phyloP scores from a whole-genome alignment of 1,284 basidiomycete species.

The Fomitopsis palustris region DNA sequence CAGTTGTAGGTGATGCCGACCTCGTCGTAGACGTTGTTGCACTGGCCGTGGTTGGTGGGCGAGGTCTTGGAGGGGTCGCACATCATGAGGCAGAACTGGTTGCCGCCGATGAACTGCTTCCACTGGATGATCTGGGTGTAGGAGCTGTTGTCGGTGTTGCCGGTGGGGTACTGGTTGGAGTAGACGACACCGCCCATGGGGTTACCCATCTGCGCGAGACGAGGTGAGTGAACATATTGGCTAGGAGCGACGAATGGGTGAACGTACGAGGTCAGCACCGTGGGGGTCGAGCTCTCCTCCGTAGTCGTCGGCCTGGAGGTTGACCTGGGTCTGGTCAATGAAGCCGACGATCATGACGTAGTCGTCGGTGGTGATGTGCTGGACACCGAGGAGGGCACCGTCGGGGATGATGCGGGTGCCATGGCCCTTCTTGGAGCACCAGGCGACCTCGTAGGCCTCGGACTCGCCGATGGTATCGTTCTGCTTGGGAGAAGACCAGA shows the following conservation, averaged over 20 bases:
- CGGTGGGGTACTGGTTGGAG: conserved; percentile 39
- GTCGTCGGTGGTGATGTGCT: conserved; percentile 60
- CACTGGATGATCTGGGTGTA: conserved; percentile 41
- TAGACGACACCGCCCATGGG: conserved; percentile 51
- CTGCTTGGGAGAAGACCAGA: conserved; percentile 51
- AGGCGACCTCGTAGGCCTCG: conserved; percentile 68
- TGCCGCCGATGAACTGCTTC: conserved; percentile 49
- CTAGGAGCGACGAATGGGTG: neutral
- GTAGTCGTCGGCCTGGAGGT: conserved; percentile 50
- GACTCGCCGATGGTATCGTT: conserved; percentile 56
- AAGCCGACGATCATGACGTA: conserved; percentile 65
- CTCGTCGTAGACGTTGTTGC: conserved; percentile 46
- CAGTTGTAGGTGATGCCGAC: conserved; percentile 50
- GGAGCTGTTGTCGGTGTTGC: conserved; percentile 31
- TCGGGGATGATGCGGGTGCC: conserved; percentile 65
- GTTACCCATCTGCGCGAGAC: conserved; percentile 38
- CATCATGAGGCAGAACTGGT: conserved; percentile 49
- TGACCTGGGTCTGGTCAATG: conserved; percentile 58
- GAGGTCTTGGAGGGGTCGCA: conserved; percentile 40
- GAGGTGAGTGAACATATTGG: neutral
- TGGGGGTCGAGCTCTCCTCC: conserved; percentile 70
- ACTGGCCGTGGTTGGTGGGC: conserved; percentile 36
- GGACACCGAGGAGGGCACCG: conserved; percentile 60
- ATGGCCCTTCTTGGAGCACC: conserved; percentile 67
- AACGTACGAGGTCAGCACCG: conserved; percentile 34